A percentile compares a stretch with the other conserved stretches of the same genome.
Conservation (phyloP, 78 protist genomes). For the Neovahlkampfia damariscottae region DNA sequence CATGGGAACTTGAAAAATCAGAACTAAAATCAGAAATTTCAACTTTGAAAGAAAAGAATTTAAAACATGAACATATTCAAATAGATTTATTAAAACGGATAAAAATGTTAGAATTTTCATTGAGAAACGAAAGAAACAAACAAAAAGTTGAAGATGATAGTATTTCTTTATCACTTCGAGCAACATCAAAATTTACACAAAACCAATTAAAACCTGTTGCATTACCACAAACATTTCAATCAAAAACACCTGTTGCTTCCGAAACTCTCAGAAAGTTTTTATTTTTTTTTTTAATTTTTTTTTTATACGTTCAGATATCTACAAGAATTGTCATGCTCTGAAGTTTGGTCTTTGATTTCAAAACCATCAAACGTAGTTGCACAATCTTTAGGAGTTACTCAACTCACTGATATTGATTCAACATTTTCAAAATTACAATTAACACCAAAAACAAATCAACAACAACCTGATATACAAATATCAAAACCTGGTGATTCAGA, state of each 20-base stretch:
- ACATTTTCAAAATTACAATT: too few species aligned
- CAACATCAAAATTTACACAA: neutral
- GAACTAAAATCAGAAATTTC: neutral
- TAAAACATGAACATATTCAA: neutral
- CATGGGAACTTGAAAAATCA: neutral
- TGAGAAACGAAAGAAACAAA: neutral
- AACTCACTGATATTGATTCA: neutral
- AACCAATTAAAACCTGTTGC: neutral
- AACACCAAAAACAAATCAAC: too few species aligned
- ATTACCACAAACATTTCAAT: neutral
- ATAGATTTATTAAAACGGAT: neutral
- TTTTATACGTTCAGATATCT: neutral
- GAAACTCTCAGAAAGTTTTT: neutral
- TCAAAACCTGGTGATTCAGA: too few species aligned
- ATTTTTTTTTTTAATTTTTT: neutral
- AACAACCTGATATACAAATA: too few species aligned
- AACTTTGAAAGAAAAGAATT: neutral
- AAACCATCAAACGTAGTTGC: neutral
- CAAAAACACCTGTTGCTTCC: neutral
- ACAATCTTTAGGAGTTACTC: neutral
- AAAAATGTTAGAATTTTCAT: neutral
- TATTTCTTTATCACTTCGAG: neutral
- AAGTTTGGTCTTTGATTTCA: neutral
- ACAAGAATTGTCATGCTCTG: neutral
- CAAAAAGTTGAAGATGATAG: neutral